Evolutionary conservation across 768 basidiomycete genomes (phyloP).

Genomic region (Pholiota conissans): DNA sequence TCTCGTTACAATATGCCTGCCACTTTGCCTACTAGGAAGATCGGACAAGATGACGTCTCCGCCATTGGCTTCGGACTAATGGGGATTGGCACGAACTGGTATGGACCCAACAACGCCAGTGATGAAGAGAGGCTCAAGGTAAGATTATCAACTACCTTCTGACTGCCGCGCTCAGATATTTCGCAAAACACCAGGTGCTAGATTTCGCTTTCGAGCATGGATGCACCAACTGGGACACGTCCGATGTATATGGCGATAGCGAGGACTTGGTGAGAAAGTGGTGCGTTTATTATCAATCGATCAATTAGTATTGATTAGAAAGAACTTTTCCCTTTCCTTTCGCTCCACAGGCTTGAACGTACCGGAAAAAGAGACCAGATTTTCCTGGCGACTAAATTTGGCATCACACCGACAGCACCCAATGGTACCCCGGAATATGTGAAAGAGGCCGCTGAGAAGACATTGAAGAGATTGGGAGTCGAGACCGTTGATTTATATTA

Average conservation of each 20-base stretch:
- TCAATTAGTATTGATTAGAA: background rate
- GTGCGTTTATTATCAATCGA: conserved; percentile 23
- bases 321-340: background rate
- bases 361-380: conserved; percentile 54
- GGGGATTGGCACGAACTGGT: conserved; percentile 50
- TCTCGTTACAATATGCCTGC: background rate
- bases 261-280: conserved; percentile 47
- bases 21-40: conserved; percentile 29
- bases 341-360: conserved; percentile 41
- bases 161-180: too few relatives aligned
- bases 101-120: conserved; percentile 36
- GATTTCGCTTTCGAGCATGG: conserved; percentile 42
- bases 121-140: conserved; percentile 68
- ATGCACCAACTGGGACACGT: conserved; percentile 50
- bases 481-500: conserved; percentile 47
- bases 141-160: too few relatives aligned
- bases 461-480: conserved; percentile 42
- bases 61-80: conserved; percentile 64
- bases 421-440: conserved; percentile 39
- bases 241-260: conserved; percentile 45
- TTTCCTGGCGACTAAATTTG: conserved; percentile 62
- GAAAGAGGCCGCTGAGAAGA: conserved; percentile 33
- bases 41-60: conserved; percentile 45
- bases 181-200: conserved; percentile 38
- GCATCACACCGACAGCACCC: conserved; percentile 16